A percentile compares a stretch with the other conserved stretches of the same genome.
These are phyloP conservation scores for Phoma sp. DNA, from an alignment of 2,329 filamentous ascomycete genomes.

Conservation along the genomic window DNA sequence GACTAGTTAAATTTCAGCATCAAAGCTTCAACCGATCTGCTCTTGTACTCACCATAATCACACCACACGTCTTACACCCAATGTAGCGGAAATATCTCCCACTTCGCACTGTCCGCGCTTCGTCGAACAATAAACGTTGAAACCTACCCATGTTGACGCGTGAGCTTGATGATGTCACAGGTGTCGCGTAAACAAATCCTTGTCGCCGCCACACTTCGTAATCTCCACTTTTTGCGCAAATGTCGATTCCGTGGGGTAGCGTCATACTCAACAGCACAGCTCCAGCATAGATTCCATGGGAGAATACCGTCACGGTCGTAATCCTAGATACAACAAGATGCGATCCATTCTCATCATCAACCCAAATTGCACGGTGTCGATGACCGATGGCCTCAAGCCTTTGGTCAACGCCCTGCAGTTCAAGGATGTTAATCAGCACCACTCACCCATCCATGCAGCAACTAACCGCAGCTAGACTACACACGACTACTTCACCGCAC, in stretches of 20 bases:
- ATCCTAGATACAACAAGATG: constrained; percentile 40
- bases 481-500: constrained; percentile 72
- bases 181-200: constrained; percentile 11
- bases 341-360: constrained; percentile 74
- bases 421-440: constrained; percentile 50
- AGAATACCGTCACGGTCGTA: constrained; percentile 31
- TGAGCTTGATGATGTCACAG: constrained; percentile 17
- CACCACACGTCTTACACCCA: background rate
- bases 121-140: background rate
- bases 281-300: constrained; percentile 26
- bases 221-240: constrained; percentile 18
- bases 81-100: background rate
- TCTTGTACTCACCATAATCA: background rate
- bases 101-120: background rate
- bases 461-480: constrained; percentile 54
- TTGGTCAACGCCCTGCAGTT: constrained; percentile 56
- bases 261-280: background rate
- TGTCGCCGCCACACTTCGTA: constrained; percentile 11
- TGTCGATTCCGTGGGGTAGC: constrained; percentile 24
- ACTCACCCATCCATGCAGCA: constrained; percentile 42
- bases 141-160: background rate
- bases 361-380: constrained; percentile 76
- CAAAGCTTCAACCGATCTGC: background rate
- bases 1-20: background rate
- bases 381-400: constrained; percentile 72